Percentiles rank a stretch among this genome's conserved stretches.
Conservation (phyloP, 2,329 filamentous ascomycete species). For the Aspergillus pseudonomiae region DNA sequence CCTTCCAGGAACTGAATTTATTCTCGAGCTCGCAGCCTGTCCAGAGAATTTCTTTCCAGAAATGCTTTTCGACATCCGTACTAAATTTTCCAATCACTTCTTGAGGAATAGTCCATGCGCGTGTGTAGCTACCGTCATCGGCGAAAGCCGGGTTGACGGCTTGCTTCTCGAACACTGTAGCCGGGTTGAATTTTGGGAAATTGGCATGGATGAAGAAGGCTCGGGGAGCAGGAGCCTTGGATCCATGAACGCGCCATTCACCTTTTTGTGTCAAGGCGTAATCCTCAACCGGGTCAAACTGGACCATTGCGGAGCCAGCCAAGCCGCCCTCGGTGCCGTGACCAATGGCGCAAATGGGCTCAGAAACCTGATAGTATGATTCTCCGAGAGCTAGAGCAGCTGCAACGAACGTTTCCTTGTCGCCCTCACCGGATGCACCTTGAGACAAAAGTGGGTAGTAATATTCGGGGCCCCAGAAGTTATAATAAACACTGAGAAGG, state of each 20-base stretch:
- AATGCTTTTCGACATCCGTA: conserved; percentile 40
- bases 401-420: conserved; percentile 55
- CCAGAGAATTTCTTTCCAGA: conserved; percentile 44
- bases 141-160: conserved; percentile 33
- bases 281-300: conserved; percentile 41
- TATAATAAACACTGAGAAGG: conserved; percentile 55
- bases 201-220: conserved; percentile 47
- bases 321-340: conserved; percentile 32
- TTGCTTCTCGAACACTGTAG: conserved; percentile 37
- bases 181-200: conserved; percentile 45
- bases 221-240: conserved; percentile 31
- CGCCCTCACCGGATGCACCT: conserved; percentile 52
- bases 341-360: conserved; percentile 38
- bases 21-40: conserved; percentile 42
- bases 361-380: conserved; percentile 47
- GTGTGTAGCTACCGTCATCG: conserved; percentile 35
- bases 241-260: conserved; percentile 28
- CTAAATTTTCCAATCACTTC: conserved; percentile 34
- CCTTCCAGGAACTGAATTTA: conserved; percentile 36
- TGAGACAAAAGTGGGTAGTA: conserved; percentile 53
- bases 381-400: conserved; percentile 46
- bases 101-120: conserved; percentile 36
- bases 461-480: conserved; percentile 48
- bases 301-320: conserved; percentile 43
- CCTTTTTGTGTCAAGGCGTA: conserved; percentile 29